phyloP scores from a whole-genome alignment of 83 land plant species.

The Isoetes engelmannii region DNA sequence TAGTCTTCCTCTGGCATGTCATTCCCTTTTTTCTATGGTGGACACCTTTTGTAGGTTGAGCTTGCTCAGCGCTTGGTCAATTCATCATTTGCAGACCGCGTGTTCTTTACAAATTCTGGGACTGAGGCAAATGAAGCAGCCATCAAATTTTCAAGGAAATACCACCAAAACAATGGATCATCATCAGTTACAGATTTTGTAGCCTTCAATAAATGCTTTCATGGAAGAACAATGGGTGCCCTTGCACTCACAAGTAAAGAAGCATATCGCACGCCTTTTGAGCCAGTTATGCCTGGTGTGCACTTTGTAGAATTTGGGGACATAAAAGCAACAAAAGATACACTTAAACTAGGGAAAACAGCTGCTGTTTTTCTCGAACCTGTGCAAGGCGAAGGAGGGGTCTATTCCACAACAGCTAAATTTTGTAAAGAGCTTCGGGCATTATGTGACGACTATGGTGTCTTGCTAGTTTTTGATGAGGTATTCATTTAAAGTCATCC shows the following conservation, averaged over 20 bases:
- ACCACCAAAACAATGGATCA: constrained; percentile 37
- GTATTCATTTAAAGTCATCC: constrained; percentile 25
- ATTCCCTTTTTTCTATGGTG: too few species aligned
- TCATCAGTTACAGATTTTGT: constrained; percentile 55
- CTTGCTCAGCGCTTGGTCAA: constrained; percentile 75
- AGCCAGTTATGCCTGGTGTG: constrained; percentile 89
- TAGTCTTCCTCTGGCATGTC: too few species aligned
- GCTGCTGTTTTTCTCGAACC: constrained; percentile 98
- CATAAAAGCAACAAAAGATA: constrained; percentile 40
- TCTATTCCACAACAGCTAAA: constrained; percentile 56
- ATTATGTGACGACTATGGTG: constrained; percentile 69
- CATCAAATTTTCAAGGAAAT: constrained; percentile 88
- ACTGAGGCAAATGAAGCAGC: constrained; percentile 99
- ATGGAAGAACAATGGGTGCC: constrained; percentile 93
- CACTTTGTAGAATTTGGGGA: constrained; percentile 77
- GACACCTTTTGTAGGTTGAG: constrained; percentile 46
- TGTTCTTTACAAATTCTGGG: constrained; percentile 84
- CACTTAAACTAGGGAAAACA: constrained; percentile 48
- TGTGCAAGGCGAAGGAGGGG: constrained; percentile 95
- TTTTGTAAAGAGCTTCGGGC: constrained; percentile 58
- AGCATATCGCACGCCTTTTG: constrained; percentile 75
- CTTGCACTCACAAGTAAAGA: constrained; percentile 91
- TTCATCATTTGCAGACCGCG: constrained; percentile 88
- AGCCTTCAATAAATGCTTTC: constrained; percentile 73
- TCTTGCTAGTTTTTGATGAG: constrained; percentile 90